phyloP scores from a whole-genome alignment of 1,284 basidiomycete genomes.

The Apiotrichum porosum region DNA sequence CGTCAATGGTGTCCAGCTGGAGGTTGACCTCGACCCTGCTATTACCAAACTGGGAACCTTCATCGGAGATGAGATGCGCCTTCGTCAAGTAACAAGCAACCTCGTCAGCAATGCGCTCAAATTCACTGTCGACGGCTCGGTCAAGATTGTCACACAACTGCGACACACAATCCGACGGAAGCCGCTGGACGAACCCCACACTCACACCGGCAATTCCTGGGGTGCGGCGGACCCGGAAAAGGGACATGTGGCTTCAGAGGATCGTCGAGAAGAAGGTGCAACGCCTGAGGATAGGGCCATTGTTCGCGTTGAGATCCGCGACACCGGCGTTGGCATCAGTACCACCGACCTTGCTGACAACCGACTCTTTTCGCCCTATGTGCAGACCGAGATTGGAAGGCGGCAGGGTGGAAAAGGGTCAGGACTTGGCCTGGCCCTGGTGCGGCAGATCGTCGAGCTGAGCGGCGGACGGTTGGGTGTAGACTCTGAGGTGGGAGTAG shows the following conservation, averaged over 20 bases:
- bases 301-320: conserved; percentile 71
- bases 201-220: no score
- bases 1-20: conserved; percentile 63
- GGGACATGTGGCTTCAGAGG: no score
- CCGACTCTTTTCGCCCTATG: conserved; percentile 45
- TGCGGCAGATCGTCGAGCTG: conserved; percentile 81
- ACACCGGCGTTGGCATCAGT: conserved; percentile 73
- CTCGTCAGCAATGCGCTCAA: conserved; percentile 52
- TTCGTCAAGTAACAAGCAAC: conserved; percentile 65
- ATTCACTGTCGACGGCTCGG: conserved; percentile 65
- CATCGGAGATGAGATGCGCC: conserved; percentile 59
- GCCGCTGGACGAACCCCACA: no score
- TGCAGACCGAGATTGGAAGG: conserved; percentile 57
- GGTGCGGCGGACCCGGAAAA: no score
- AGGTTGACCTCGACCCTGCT: conserved; percentile 63
- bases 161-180: no score
- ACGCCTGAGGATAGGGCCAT: conserved; percentile 45
- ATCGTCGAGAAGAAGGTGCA: no score
- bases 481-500: conserved; percentile 39
- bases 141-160: conserved; percentile 44
- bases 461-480: conserved; percentile 71
- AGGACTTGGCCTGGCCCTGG: conserved; percentile 75
- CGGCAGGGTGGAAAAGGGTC: conserved; percentile 82
- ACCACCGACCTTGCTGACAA: conserved; percentile 63
- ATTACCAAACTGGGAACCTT: conserved; percentile 61